Conservation (phyloP, 2,329 filamentous ascomycete species). For the Colletotrichum orchidophilum region DNA sequence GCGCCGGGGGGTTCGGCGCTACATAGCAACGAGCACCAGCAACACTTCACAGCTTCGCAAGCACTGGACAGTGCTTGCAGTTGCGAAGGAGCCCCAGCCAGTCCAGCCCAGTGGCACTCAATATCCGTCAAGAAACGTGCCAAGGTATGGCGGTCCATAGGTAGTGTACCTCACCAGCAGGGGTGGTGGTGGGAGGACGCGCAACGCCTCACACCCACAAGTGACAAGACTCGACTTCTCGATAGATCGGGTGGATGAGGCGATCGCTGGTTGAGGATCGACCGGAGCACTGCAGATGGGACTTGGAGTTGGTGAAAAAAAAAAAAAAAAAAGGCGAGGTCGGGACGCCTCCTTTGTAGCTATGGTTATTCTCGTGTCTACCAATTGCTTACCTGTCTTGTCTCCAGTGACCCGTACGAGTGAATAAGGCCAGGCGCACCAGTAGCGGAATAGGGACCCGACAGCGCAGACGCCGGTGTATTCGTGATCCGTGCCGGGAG, state of each 20-base stretch:
- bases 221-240: neutral
- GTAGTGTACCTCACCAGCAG: neutral
- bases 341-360: neutral
- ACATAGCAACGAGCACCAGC: neutral
- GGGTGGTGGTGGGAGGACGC: conserved; percentile 15
- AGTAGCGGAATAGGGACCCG: conserved; percentile 13
- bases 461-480: conserved; percentile 18
- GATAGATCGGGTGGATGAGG: conserved; percentile 26
- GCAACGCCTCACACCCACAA: conserved; percentile 15
- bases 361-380: neutral
- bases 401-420: neutral
- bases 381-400: neutral
- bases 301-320: neutral
- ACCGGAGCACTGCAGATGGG: conserved; percentile 13
- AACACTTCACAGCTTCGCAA: too few species aligned
- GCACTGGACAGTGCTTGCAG: neutral
- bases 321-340: conserved; percentile 18
- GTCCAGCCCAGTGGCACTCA: neutral
- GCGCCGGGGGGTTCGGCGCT: neutral
- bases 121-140: neutral
- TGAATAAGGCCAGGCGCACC: conserved; percentile 9
- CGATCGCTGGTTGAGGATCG: conserved; percentile 27
- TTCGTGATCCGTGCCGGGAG: conserved; percentile 9
- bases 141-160: neutral
- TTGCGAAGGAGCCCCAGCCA: neutral